Conservation (phyloP, 768 basidiomycete genomes). For the Suillus fuscotomentosus region DNA sequence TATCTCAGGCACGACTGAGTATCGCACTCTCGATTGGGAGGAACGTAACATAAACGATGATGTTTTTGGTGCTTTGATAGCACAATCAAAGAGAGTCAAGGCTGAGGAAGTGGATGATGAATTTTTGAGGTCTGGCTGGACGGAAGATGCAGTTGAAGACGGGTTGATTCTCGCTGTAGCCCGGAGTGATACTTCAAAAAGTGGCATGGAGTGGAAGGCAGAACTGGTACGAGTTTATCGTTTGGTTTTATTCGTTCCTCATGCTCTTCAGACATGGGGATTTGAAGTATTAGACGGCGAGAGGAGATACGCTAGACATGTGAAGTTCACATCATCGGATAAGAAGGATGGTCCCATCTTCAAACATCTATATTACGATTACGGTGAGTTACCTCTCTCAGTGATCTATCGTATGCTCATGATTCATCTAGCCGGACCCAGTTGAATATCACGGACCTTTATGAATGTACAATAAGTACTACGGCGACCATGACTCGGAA, state of each 20-base stretch:
- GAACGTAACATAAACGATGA: constrained; percentile 53
- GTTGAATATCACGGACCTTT: constrained; percentile 9
- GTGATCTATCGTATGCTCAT: constrained; percentile 7
- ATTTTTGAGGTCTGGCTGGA: constrained; percentile 42
- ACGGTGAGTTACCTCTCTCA: constrained; percentile 44
- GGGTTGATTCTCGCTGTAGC: constrained; percentile 37
- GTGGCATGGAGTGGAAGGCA: constrained; percentile 57
- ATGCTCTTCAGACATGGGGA: constrained; percentile 51
- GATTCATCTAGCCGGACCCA: constrained; percentile 18
- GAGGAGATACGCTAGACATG: constrained; percentile 58
- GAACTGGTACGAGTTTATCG: constrained; percentile 47
- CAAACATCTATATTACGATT: constrained; percentile 63
- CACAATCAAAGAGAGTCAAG: constrained; percentile 50
- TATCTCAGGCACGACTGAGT: constrained; percentile 55
- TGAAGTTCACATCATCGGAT: constrained; percentile 61
- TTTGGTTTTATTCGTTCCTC: not conserved
- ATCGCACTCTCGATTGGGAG: constrained; percentile 55
- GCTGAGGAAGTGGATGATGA: constrained; percentile 46
- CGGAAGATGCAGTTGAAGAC: constrained; percentile 36
- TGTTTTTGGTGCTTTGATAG: constrained; percentile 60
- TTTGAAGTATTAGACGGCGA: constrained; percentile 57
- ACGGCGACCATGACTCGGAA: no score
- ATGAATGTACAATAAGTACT: not conserved
- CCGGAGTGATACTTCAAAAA: constrained; percentile 64
- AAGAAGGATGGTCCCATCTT: constrained; percentile 51